Evolutionary conservation across 2,329 filamentous ascomycete genomes (phyloP), one percentile per base, ranked within the genome.

Genomic region (Niveomyces coronatus): DNA sequence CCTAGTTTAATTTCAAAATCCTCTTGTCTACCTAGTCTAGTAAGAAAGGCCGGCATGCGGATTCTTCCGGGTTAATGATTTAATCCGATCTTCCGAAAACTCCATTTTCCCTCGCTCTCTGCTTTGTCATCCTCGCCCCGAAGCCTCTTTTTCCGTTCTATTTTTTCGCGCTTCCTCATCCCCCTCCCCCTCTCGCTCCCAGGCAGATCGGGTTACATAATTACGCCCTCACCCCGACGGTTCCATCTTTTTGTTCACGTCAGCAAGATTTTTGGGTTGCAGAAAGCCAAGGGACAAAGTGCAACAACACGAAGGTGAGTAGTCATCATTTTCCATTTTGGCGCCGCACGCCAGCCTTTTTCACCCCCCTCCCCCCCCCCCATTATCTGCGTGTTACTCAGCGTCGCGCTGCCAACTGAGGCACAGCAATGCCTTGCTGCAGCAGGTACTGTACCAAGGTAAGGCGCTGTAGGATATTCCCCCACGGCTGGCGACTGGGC

Each of bases 241-340:
- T 39, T 24, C 36, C 36, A 39, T 39, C 36, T 39, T 39, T 38
- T 39, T 37, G 15, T 39, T 41, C 38, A 40, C 38, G 39, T 41
- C 33, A 41, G 39, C 33, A 41, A 23, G 17, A 19, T 32, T n/a
- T 15, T 23, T 7, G 7, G 9, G 20, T 13, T 13, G 29, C 18
- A 23, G 17, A n/a, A 13, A 37, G 19, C 23, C 28, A 30, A 16
- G 6, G 18, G 11, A 29, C 22, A 32, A 27, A 5, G n/a, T 10
- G 13, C 14, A 14, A 15, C 31, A n/a, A n/a, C n/a, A 16, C 9
- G 13, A 13, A 27, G 18, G 37, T 40, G 39, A 31, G 32, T 35
- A 40, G 26, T 40, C 39, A 40, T 40, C 32, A 35, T 36, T 40
- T 28, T 5, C 24, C 30, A 19, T 20, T 4, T 22, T 24, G 27